A percentile compares a stretch with the other conserved stretches of the same genome.
phyloP scores from a whole-genome alignment of 345 rosid genomes.

The Boechera stricta region DNA sequence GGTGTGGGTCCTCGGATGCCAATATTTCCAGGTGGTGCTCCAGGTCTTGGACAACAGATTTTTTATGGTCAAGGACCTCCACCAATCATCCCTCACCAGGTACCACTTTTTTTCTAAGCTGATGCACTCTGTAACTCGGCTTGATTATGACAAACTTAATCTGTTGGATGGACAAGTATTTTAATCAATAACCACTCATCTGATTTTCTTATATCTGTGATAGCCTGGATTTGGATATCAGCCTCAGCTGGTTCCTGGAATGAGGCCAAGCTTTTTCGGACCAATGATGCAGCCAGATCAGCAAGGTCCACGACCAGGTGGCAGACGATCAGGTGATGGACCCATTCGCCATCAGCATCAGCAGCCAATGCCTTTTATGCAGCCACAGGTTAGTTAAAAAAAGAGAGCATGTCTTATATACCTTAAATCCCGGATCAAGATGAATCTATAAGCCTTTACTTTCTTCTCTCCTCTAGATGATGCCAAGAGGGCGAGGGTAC shows the following conservation, averaged over 20 bases:
- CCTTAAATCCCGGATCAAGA: background rate
- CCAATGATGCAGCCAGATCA: constrained; percentile 94
- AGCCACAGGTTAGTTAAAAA: constrained; percentile 65
- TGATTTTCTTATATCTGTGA: constrained; percentile 13
- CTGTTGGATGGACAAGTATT: too few relatives aligned
- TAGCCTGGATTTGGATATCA: constrained; percentile 99
- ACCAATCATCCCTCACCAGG: constrained; percentile 89
- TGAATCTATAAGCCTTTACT: background rate
- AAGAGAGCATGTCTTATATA: background rate
- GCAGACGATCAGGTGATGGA: constrained; percentile 72
- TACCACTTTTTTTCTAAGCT: constrained; percentile 26
- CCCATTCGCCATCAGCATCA: constrained; percentile 75
- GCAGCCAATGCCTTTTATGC: constrained; percentile 82
- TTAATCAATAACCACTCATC: constrained; percentile 1
- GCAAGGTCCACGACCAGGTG: constrained; percentile 87
- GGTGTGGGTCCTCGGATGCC: constrained; percentile 86
- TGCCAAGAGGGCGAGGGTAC: constrained; percentile 80
- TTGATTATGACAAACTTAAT: background rate
- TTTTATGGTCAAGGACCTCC: constrained; percentile 99
- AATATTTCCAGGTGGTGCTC: constrained; percentile 82
- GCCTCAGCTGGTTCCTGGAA: constrained; percentile 92
- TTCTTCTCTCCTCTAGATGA: constrained; percentile 58
- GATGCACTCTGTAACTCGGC: background rate
- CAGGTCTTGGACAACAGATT: constrained; percentile 86
- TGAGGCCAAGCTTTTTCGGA: constrained; percentile 60